Base-by-base conservation (phyloP, 345 rosid species). In the Conringia planisiliqua region DNA sequence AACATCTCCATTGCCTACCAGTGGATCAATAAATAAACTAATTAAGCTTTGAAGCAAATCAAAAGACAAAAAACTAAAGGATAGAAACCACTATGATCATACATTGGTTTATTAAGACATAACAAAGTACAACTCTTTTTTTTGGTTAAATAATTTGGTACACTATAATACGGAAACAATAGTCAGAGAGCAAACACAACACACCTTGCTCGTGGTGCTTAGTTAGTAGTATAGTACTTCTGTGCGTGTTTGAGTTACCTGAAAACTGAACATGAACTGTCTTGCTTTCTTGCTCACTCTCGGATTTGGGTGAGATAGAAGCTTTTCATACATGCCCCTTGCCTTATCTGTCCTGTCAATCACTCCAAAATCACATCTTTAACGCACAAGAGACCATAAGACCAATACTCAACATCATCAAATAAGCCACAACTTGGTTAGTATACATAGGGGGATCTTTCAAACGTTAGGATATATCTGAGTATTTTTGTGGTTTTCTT, bases 1-100 rank as follows among this genome's bases (percentile, higher is more conserved):
- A 93, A 73, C 85, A 87, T 84, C 73, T 88, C 91, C 96, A 91
- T 89, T 70, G 97, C 98, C 97, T 93, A 68, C 22, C 30, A 35
- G 7, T 39, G 56, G 12, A 10, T 32, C 11, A 20, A 0, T 58
- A 10, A 4, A 54, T 50, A 50, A 33, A 20, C 24, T 22, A 18
- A 27, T 14, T 62, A 51, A 33, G 8, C 16, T 66, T 36, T 57
- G 9, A 20, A 4, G 66, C 26, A n/a, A 73, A 7, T 30, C 38
- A 22, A 30, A 18, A 40, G 55, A 44, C 20, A 8, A 3, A 17
- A 17, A 40, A 40, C 35, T 26, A 71, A 35, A 71, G 39, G 40
- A 62, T 24, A 9, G 42, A 62, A 29, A 51, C 62, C 11, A n/a
- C 54, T 26, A 29, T 64, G 42, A 46, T 27, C 54, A 29, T 12